These are phyloP conservation scores for Cruciata laevipes DNA, from an alignment of 257 asterid genomes.

Conservation along the genomic window DNA sequence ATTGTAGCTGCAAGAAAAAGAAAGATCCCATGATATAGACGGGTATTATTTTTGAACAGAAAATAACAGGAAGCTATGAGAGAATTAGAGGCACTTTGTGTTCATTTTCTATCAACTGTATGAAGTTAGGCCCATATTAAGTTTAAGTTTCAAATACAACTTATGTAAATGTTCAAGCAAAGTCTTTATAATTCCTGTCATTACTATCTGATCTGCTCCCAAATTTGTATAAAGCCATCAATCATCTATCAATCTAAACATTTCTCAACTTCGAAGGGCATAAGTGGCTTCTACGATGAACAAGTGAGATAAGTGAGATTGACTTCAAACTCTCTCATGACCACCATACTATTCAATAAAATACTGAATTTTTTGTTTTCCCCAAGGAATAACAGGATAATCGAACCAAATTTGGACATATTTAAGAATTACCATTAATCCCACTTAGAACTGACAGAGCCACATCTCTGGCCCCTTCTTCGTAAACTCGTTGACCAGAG, in stretches of 20 bases:
- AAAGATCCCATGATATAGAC: slow-evolving; percentile 5
- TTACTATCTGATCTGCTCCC: neutral
- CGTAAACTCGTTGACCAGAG: slow-evolving; percentile 69
- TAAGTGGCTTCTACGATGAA: neutral
- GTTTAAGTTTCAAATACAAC: neutral
- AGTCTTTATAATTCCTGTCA: neutral
- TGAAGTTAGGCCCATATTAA: neutral
- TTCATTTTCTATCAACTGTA: neutral
- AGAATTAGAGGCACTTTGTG: neutral
- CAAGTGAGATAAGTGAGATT: too few species aligned
- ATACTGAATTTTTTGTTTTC: too few species aligned
- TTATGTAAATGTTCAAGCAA: neutral
- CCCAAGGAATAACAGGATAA: neutral
- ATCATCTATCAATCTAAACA: neutral
- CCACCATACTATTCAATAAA: neutral
- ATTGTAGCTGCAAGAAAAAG: slow-evolving; percentile 63
- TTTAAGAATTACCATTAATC: slow-evolving; percentile 55
- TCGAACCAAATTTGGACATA: neutral
- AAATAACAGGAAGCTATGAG: neutral
- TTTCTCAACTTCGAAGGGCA: neutral
- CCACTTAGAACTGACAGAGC: slow-evolving; percentile 88
- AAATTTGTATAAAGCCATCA: neutral
- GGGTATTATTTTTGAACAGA: neutral
- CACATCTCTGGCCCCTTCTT: slow-evolving; percentile 85
- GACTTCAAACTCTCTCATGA: slow-evolving; percentile 10